Conservation (phyloP, 768 basidiomycete genomes). For the Leucosporidium creatinivorum region DNA sequence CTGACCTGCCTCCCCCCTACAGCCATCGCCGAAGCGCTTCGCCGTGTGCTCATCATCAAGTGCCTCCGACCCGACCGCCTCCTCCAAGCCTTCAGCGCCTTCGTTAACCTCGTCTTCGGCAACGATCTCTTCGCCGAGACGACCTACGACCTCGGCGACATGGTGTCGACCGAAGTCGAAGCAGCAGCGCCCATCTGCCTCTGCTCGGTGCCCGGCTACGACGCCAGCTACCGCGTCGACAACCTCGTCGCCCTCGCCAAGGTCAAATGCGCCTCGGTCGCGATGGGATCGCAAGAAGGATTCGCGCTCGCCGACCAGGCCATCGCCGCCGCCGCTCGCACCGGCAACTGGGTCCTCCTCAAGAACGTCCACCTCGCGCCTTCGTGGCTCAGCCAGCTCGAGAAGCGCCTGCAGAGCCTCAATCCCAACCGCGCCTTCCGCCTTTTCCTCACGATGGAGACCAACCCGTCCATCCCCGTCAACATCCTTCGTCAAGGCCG, state of each 20-base stretch:
- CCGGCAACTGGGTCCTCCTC: conserved; percentile 90
- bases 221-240: conserved; percentile 95
- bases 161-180: conserved; percentile 72
- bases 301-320: conserved; percentile 92
- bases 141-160: conserved; percentile 63
- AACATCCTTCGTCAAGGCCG: conserved; percentile 94
- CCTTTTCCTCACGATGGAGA: conserved; percentile 96
- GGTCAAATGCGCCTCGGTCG: conserved; percentile 75
- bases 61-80: conserved; percentile 89
- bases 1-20: neutral
- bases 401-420: conserved; percentile 90
- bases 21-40: conserved; percentile 47
- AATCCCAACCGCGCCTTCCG: conserved; percentile 86
- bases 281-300: conserved; percentile 99
- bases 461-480: conserved; percentile 86
- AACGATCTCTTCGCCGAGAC: conserved; percentile 68
- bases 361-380: conserved; percentile 90
- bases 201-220: conserved; percentile 89
- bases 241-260: conserved; percentile 65
- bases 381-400: conserved; percentile 88
- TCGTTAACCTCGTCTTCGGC: conserved; percentile 69
- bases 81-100: conserved; percentile 67
- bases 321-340: conserved; percentile 80
- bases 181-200: conserved; percentile 78
- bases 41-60: conserved; percentile 72